Base-by-base conservation (phyloP, 805 yeast genomes). In the Ogataea haglerorum region DNA sequence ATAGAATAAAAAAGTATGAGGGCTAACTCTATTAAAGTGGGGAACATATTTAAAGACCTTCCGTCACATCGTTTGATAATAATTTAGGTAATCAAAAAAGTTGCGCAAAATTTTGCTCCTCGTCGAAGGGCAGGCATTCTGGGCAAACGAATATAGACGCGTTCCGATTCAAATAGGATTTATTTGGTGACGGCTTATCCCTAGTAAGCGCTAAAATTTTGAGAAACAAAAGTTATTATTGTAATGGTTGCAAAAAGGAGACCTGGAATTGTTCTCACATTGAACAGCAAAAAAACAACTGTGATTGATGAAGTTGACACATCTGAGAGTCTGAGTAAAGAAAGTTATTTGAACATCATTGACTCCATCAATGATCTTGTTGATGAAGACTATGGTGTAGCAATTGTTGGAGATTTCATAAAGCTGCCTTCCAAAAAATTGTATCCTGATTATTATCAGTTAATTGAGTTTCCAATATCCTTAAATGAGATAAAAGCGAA, bases 371-470 rank as follows among this genome's bases (percentile, higher is more conserved):
- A 56, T 17, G 60, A 61, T 3, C 46, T 69, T 30, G 50, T 57
- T 24, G 68, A 63, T 43, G 70, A 64, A 54, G 46, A 69, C 57
- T 44, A 33, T 15, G 33, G 27, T 5, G 65, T 47, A 60, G 64
- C 38, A 58, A 53, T 69, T 38, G 44, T 64, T 27, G 63, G 72
- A 48, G 76, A 78, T 60, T 88, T 89, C 62, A 59, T 80, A 46
- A 80, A 77, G 50, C 69, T 88, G 27, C 96, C 96, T 6, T 73
- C 84, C 18, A 77, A 80, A 50, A 80, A 82, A 56, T 63, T 76
- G 33, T 87, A 85, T 55, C 89, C 96, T 0, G 95, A 87, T 57
- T 89, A 88, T 60, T 86, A 82, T 57, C 73, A 76, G 42, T 67
- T 78, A 40, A 78, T 86, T 32, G 63, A 68, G 38, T 64, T 64